Base-by-base conservation (phyloP, 768 basidiomycete genomes). In the Lentinula raphanica region DNA sequence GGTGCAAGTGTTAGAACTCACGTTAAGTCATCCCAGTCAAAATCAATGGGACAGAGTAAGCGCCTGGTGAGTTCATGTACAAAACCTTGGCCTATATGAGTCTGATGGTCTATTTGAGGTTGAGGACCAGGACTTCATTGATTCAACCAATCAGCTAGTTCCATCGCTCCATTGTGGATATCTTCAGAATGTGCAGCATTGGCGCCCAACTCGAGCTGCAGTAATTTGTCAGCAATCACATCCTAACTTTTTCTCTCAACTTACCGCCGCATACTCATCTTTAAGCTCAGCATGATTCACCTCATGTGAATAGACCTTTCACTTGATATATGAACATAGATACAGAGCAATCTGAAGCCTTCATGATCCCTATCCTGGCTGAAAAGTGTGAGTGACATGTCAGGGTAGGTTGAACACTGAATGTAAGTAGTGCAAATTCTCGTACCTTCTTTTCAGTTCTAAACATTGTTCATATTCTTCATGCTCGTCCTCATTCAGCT, bases 161-260 rank as follows among this genome's bases (percentile, higher is more conserved):
- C 65, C 19, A 44, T 54, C 39, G 62, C 63, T 21, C 67, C 21
- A 1, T 49, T 51, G 17, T 59, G 56, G n/a, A 66, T 60, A 40
- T 72, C 65, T 35, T 71, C 69, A 8, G 62, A 58, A 8, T 61
- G 39, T 0, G 67, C 67, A 17, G 59, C 62, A 38, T 63, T 60
- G 2, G 63, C 67, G 8, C 70, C 70, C 19, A 54, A 45, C 15
- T 63, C 60, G n/a, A 72, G 56, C 71, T 72, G 45, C 9, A 40
- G 62, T 62, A 55, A 59, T 62, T n/a, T 42, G 59, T 36, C 56
- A 44, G 23, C 62, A 49, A 19, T 45, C 46, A 60, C 44, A 15
- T 46, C 44, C 21, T 48, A 6, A 38, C n/a, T 49, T 51, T 46
- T 45, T 50, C 54, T 4, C n/a, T 11, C 12, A 57, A 54, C 9